Base-by-base conservation (phyloP, 2,329 filamentous ascomycete species). In the Didymella glomerata region DNA sequence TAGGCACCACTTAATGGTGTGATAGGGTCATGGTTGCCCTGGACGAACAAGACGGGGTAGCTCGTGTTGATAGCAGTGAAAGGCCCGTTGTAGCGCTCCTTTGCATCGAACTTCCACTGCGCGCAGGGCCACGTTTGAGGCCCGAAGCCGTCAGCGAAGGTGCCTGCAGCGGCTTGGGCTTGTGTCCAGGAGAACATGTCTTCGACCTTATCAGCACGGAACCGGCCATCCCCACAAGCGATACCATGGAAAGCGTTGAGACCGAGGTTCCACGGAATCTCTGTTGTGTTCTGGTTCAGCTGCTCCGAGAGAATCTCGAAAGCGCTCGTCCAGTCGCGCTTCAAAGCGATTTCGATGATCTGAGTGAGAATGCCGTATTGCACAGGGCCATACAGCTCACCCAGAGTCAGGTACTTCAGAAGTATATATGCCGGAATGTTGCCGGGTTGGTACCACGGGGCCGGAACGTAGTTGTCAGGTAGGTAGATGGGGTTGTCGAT, bases 1-100 rank as follows among this genome's bases (percentile, higher is more conserved):
- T 61, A 62, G 6, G 62, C 67, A 3, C 48, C 52, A 24, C 61
- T 62, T 10, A 69, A 41, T 3, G 66, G 66, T 10, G 66, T 67
- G 16, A 68, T 61, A 0, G 67, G 64, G 22, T 68, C 67, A 20
- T 51, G 38, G 11, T 57, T 55, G 24, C 63, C 55, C 20, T 64
- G 65, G 2, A 65, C 57, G 1, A 69, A 53, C 9, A 69, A n/a
- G 0, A 66, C 56, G 1, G 64, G 66, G 22, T 62, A 55, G 40
- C 52, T 63, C 2, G 64, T 69, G 22, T 57, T 61, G 48, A 66
- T 60, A 7, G 48, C 48, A 14, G 46, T 56, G 8, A 48, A 64
- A 10, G 62, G 61, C 0, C 64, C 64, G 8, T 34, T 47, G 34
- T 60, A 68, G 25, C 54, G 56, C 58, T 68, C 67, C 28, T 55